Percentiles rank a stretch among this genome's conserved stretches.
Evolutionary conservation across 805 yeast genomes (phyloP).

Genomic region (Saccharomyces mikatae): DNA sequence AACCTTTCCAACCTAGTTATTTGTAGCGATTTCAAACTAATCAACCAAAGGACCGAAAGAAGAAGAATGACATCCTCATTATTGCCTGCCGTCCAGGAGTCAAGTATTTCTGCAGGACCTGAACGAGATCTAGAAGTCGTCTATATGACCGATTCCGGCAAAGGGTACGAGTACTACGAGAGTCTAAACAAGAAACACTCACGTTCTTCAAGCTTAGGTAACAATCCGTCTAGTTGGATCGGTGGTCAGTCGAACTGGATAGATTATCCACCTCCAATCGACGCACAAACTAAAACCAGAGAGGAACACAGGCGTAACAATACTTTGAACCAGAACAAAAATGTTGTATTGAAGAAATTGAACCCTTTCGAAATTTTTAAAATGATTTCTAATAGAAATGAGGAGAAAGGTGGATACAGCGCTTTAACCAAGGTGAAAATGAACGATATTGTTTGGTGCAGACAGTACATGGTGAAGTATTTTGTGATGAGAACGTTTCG

Average conservation of each 20-base stretch:
- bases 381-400: slow-evolving; percentile 4
- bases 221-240: slow-evolving; percentile 10
- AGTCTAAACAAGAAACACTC: neutral
- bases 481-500: slow-evolving; percentile 13
- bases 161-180: slow-evolving; percentile 17
- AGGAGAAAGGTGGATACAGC: neutral
- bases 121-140: slow-evolving; percentile 17
- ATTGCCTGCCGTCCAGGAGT: slow-evolving; percentile 15
- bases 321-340: neutral
- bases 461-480: slow-evolving; percentile 23
- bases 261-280: slow-evolving; percentile 23
- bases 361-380: slow-evolving; percentile 18
- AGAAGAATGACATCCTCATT: slow-evolving; percentile 12
- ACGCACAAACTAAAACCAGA: slow-evolving; percentile 16
- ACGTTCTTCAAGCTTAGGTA: slow-evolving; percentile 1
- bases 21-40: slow-evolving; percentile 53
- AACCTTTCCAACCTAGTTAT: slow-evolving; percentile 56
- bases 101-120: slow-evolving; percentile 3
- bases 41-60: slow-evolving; percentile 7
- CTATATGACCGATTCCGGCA: slow-evolving; percentile 26
- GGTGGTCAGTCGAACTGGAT: slow-evolving; percentile 2
- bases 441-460: slow-evolving; percentile 27
- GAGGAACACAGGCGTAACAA: slow-evolving; percentile 9
- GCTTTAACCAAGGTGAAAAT: slow-evolving; percentile 12
- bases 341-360: slow-evolving; percentile 12